These are phyloP conservation scores for Cyclaneusma minus DNA, from an alignment of 2,329 filamentous ascomycete species.

Conservation along the genomic window DNA sequence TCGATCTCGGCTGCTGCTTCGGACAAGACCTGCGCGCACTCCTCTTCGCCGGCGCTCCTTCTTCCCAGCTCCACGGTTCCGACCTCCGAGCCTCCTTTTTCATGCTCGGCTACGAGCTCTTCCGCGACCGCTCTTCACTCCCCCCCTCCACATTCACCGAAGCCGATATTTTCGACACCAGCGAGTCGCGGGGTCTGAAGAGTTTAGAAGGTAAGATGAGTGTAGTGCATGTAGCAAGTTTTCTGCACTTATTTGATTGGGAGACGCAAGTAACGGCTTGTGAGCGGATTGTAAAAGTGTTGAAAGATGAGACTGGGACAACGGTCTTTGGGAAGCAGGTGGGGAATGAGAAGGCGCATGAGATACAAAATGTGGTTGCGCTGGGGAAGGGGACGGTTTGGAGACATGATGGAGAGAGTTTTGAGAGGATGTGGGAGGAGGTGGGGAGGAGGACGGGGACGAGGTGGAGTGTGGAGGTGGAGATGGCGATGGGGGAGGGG, in stretches of 20 bases:
- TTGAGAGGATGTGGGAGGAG: conserved; percentile 22
- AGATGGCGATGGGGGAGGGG: neutral
- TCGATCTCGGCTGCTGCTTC: conserved; percentile 29
- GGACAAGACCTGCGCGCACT: conserved; percentile 28
- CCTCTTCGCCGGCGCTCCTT: conserved; percentile 22
- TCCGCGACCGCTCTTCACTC: conserved; percentile 17
- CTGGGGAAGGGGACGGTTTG: conserved; percentile 16
- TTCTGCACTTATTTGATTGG: conserved; percentile 19
- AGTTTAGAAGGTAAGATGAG: conserved; percentile 13
- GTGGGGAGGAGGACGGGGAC: conserved; percentile 18
- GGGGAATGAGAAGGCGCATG: conserved; percentile 12
- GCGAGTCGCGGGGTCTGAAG: conserved; percentile 6
- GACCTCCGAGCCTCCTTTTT: conserved; percentile 22
- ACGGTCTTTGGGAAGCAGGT: conserved; percentile 24
- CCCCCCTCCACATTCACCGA: conserved; percentile 12
- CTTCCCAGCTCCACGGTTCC: conserved; percentile 21
- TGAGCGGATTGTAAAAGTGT: conserved; percentile 11
- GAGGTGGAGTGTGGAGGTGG: conserved; percentile 7
- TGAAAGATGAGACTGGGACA: conserved; percentile 17
- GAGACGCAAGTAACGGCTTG: conserved; percentile 16
- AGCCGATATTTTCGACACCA: conserved; percentile 14
- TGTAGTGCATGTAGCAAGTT: conserved; percentile 16
- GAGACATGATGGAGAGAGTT: conserved; percentile 17
- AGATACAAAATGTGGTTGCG: conserved; percentile 9
- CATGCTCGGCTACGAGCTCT: conserved; percentile 20